Conservation (phyloP, 169 alveolate species). For the Toxoplasma gondii region DNA sequence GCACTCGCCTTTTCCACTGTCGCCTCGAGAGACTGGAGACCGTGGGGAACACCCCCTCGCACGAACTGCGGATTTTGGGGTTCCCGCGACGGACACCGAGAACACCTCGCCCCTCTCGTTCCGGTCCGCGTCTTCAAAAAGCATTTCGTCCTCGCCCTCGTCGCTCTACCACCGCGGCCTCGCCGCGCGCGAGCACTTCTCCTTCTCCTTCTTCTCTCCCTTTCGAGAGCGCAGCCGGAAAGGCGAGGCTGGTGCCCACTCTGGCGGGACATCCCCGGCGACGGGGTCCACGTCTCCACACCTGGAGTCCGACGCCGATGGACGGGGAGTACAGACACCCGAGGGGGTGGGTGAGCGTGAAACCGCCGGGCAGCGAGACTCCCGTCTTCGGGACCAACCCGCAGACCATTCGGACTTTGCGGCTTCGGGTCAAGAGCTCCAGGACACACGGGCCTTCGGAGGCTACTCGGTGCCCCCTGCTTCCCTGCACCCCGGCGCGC, state of each 20-base stretch:
- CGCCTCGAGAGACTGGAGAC: not conserved
- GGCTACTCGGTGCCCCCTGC: no score
- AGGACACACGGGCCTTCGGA: no score
- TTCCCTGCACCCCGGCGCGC: no score
- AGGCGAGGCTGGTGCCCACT: not conserved
- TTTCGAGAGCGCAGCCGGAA: not conserved
- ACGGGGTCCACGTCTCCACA: no score
- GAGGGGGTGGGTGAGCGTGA: no score
- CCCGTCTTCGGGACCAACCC: no score
- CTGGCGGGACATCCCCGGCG: not conserved
- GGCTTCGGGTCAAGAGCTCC: no score
- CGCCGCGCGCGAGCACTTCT: not conserved
- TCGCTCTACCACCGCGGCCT: constrained; percentile 28
- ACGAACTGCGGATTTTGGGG: not conserved
- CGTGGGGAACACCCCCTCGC: not conserved
- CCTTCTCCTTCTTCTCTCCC: constrained; percentile 21
- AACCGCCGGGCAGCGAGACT: no score
- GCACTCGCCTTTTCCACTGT: not conserved
- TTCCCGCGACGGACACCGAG: constrained; percentile 1
- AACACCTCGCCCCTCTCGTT: constrained; percentile 8
- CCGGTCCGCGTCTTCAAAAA: not conserved
- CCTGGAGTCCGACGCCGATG: no score
- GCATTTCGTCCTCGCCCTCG: constrained; percentile 4
- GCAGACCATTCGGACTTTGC: no score
- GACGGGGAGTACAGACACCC: no score